These are phyloP conservation scores for Mycena citricolor DNA, from an alignment of 1,284 basidiomycete species.

Conservation along the genomic window DNA sequence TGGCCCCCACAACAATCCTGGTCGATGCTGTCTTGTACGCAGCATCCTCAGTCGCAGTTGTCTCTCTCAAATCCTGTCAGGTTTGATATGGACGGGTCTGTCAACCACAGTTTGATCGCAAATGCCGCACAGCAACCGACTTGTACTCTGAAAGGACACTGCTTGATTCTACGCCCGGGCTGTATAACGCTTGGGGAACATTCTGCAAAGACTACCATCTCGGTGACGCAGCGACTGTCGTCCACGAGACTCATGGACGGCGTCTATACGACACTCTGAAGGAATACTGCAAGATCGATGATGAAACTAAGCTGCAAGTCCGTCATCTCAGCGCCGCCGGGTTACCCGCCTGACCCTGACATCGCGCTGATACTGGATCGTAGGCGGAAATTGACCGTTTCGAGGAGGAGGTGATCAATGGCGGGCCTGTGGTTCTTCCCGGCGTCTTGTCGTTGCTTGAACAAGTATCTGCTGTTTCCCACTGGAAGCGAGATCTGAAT, in stretches of 20 bases:
- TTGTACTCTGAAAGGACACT: constrained; percentile 54
- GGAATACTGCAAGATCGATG: constrained; percentile 63
- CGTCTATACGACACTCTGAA: constrained; percentile 71
- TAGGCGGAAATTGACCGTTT: constrained; percentile 64
- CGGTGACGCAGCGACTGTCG: constrained; percentile 45
- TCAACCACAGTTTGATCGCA: not conserved
- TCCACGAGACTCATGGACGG: constrained; percentile 69
- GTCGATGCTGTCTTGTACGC: constrained; percentile 10
- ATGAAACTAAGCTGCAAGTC: constrained; percentile 57
- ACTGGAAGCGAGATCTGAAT: not conserved
- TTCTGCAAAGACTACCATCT: constrained; percentile 60
- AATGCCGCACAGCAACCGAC: constrained; percentile 12
- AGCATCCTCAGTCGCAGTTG: not conserved
- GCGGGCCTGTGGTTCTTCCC: constrained; percentile 56
- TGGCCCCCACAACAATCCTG: not conserved
- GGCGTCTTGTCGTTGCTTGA: constrained; percentile 51
- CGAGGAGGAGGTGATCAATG: constrained; percentile 61
- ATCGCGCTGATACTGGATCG: not conserved
- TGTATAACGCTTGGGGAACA: constrained; percentile 60
- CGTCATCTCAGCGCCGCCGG: too few relatives aligned
- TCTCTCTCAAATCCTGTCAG: constrained; percentile 2
- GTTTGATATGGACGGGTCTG: constrained; percentile 24
- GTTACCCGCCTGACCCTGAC: not conserved
- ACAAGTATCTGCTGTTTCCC: constrained; percentile 36
- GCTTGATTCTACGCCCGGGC: constrained; percentile 71